phyloP scores from a whole-genome alignment of 306 rosid species.

The Rosa persica region DNA sequence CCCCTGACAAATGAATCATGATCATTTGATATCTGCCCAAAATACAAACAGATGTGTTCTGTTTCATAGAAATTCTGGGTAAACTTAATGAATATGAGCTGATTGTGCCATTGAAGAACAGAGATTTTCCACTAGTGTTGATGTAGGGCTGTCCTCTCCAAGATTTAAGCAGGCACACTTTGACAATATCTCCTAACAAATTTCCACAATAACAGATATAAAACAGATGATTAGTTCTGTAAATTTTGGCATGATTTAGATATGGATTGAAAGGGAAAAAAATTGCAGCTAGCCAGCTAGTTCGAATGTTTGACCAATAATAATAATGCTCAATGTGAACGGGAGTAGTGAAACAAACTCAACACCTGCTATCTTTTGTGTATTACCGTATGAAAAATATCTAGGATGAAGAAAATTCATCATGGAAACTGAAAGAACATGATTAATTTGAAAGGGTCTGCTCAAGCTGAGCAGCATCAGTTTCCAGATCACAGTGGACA shows the following conservation, averaged over 20 bases:
- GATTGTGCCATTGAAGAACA: background rate
- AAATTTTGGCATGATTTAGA: background rate
- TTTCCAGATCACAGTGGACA: background rate
- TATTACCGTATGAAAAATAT: background rate
- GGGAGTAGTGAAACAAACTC: background rate
- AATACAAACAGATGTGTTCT: background rate
- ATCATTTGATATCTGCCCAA: slow-evolving; percentile 3
- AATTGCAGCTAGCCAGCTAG: background rate
- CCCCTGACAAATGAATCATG: background rate
- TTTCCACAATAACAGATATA: background rate
- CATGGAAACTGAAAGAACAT: background rate
- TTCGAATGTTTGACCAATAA: background rate
- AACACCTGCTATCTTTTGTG: background rate
- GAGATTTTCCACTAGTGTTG: background rate
- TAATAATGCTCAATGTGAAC: background rate
- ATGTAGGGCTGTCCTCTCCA: background rate
- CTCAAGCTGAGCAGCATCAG: background rate
- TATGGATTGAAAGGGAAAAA: background rate
- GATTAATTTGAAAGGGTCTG: background rate
- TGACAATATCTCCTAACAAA: slow-evolving; percentile 5
- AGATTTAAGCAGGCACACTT: background rate
- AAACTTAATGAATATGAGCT: slow-evolving; percentile 5
- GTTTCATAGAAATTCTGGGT: background rate
- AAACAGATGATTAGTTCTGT: background rate
- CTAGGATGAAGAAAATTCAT: background rate